Conservation (phyloP, 495 filamentous ascomycete species). For the Aspergillus ostianus region DNA sequence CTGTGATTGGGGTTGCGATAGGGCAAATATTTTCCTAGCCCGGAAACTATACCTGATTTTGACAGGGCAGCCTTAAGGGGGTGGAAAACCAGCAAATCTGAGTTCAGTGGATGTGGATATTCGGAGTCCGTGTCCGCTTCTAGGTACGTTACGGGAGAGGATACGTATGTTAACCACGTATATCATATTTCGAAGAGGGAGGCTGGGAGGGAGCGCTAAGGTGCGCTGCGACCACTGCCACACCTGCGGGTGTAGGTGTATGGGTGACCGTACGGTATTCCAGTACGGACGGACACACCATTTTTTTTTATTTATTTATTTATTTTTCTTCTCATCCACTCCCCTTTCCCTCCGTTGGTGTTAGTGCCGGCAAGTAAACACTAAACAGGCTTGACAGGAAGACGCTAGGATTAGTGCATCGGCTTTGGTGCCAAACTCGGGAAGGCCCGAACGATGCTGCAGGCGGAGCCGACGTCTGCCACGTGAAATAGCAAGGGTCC, state of each 20-base stretch:
- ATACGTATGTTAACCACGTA: not conserved
- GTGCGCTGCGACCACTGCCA: not conserved
- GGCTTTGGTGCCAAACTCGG: slow-evolving; percentile 35
- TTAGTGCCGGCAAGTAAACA: slow-evolving; percentile 13
- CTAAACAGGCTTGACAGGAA: slow-evolving; percentile 13
- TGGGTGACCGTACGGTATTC: too few species aligned
- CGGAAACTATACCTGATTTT: not conserved
- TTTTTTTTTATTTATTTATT: not conserved
- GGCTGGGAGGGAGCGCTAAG: not conserved
- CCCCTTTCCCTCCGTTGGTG: not conserved
- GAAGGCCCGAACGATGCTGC: slow-evolving; percentile 28
- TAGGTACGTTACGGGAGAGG: not conserved
- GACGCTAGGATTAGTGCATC: slow-evolving; percentile 22
- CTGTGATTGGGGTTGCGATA: not conserved
- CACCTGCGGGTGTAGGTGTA: not conserved
- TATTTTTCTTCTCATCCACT: too few species aligned
- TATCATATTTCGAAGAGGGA: not conserved
- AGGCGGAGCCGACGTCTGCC: slow-evolving; percentile 24
- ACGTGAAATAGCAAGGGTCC: slow-evolving; percentile 32
- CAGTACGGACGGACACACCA: too few species aligned
- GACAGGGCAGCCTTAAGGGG: not conserved
- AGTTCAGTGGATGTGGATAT: not conserved
- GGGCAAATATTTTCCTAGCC: not conserved
- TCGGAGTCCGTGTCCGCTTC: not conserved
- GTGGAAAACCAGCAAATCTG: not conserved